Evolutionary conservation across 345 rosid genomes (phyloP), one percentile per base, ranked within the genome.

Genomic region (Citrus sinensis): DNA sequence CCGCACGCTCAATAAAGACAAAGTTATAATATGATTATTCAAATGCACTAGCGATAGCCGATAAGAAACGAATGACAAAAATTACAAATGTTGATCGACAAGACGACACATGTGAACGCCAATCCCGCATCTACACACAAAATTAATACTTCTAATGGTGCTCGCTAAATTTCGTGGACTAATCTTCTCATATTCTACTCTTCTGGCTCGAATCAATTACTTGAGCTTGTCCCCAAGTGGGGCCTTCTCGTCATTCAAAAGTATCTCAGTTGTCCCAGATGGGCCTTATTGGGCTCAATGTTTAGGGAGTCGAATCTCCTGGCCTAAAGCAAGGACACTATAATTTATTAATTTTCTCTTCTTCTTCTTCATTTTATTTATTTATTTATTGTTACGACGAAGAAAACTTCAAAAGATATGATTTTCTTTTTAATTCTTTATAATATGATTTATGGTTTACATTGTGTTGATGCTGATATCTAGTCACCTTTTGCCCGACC

Each of bases 161-260:
- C 3, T 67, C 39, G 51, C 46, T 69, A 13, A 25, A 40, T 13
- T 20, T 2, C 0, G 20, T 46, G 59, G 35, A 42, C 11, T 35
- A 0, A 0, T 1, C 5, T 1, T 14, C 1, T 0, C 0, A 40
- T 6, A 35, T 35, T 35, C 37, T 1, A 35, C 6, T 35, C 1
- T 10, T 34, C 58, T 22, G 27, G n/a, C 58, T 70, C 37, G 17
- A 16, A 35, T 54, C 58, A 17, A 54, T 17, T 17, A 54, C 51
- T 3, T 13, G 51, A 3, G 17, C 17, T 46, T 46, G 51, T 11
- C 51, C 1, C 17, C 51, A 3, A 46, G 51, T 46, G 51, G 17
- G 51, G 17, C 51, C 51, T 46, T 3, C 51, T 13, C 51, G 16
- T 11, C 51, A 11, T 42, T 10, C 16, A 42, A 16, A 20, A 4